phyloP scores from a whole-genome alignment of 768 basidiomycete species.

The Boletus tomentosulus region DNA sequence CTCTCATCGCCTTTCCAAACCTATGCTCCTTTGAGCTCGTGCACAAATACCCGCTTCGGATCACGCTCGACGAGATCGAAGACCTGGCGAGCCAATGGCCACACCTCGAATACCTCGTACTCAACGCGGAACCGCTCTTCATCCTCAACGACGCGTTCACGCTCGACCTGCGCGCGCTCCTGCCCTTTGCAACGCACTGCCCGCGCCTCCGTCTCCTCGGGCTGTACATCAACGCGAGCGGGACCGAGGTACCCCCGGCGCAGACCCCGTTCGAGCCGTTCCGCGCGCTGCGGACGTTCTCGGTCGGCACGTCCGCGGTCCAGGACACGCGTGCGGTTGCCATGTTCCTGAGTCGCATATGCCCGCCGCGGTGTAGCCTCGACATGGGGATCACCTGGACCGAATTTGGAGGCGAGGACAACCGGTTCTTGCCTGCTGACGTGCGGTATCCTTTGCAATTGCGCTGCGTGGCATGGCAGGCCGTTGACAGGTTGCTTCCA shows the following conservation, averaged over 20 bases:
- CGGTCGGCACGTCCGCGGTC: slow-evolving; percentile 50
- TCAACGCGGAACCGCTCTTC: slow-evolving; percentile 46
- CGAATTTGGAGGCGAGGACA: slow-evolving; percentile 13
- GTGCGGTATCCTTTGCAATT: slow-evolving; percentile 6
- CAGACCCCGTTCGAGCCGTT: slow-evolving; percentile 16
- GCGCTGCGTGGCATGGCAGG: slow-evolving; percentile 40
- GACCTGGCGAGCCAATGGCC: slow-evolving; percentile 45
- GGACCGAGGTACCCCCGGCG: slow-evolving; percentile 12
- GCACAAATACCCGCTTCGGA: slow-evolving; percentile 27
- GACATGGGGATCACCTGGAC: slow-evolving; percentile 50
- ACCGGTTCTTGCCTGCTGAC: slow-evolving; percentile 7
- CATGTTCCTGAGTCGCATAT: slow-evolving; percentile 50
- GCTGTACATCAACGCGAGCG: slow-evolving; percentile 35
- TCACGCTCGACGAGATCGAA: slow-evolving; percentile 43
- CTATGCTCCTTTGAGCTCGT: slow-evolving; percentile 32
- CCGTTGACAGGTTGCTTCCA: slow-evolving; percentile 41
- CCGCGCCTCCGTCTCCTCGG: slow-evolving; percentile 35
- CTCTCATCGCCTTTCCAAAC: slow-evolving; percentile 31
- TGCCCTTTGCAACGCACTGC: slow-evolving; percentile 40
- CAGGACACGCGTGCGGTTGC: slow-evolving; percentile 41
- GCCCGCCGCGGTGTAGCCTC: slow-evolving; percentile 40
- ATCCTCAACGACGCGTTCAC: slow-evolving; percentile 9
- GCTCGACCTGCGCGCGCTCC: slow-evolving; percentile 37
- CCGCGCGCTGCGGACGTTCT: slow-evolving; percentile 26
- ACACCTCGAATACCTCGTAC: slow-evolving; percentile 37